These are phyloP conservation scores for Forsythia suspensa DNA, from an alignment of 257 asterid species.

Conservation along the genomic window DNA sequence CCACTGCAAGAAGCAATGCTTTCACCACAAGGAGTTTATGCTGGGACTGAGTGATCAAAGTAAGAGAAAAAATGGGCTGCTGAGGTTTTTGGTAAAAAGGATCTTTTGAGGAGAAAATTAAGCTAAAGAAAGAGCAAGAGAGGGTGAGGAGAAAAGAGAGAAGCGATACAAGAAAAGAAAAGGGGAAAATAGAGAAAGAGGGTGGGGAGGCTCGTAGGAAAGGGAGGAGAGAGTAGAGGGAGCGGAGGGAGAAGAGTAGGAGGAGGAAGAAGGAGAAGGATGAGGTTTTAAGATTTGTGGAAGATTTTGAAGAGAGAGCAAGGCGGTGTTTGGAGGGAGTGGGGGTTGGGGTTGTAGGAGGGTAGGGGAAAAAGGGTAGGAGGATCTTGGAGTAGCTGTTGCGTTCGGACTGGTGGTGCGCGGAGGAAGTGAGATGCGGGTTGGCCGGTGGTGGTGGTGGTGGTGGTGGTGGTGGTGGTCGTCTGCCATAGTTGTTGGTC, in stretches of 20 bases:
- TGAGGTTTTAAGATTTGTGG: slow-evolving; percentile 33
- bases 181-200: slow-evolving; percentile 85
- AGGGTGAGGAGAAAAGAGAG: slow-evolving; percentile 74
- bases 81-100: slow-evolving; percentile 34
- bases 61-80: slow-evolving; percentile 45
- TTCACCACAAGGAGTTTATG: slow-evolving; percentile 52
- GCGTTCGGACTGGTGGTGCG: slow-evolving; percentile 40
- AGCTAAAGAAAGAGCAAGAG: slow-evolving; percentile 43
- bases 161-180: slow-evolving; percentile 77
- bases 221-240: slow-evolving; percentile 85
- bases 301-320: slow-evolving; percentile 30
- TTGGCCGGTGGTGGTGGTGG: slow-evolving; percentile 70
- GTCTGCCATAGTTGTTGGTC: slow-evolving; percentile 48
- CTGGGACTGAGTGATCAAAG: slow-evolving; percentile 46
- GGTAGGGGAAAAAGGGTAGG: slow-evolving; percentile 42
- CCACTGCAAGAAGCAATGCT: slow-evolving; percentile 64
- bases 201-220: slow-evolving; percentile 78
- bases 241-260: slow-evolving; percentile 84
- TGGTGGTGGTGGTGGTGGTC: slow-evolving; percentile 40
- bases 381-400: slow-evolving; percentile 40
- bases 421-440: slow-evolving; percentile 66
- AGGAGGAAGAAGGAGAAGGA: slow-evolving; percentile 60
- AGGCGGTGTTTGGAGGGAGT: slow-evolving; percentile 82
- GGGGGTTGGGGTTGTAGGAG: slow-evolving; percentile 74
- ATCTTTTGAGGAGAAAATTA: slow-evolving; percentile 23